These are phyloP conservation scores for Diaporthe citri DNA, from an alignment of 2,329 filamentous ascomycete genomes.

Conservation along the genomic window DNA sequence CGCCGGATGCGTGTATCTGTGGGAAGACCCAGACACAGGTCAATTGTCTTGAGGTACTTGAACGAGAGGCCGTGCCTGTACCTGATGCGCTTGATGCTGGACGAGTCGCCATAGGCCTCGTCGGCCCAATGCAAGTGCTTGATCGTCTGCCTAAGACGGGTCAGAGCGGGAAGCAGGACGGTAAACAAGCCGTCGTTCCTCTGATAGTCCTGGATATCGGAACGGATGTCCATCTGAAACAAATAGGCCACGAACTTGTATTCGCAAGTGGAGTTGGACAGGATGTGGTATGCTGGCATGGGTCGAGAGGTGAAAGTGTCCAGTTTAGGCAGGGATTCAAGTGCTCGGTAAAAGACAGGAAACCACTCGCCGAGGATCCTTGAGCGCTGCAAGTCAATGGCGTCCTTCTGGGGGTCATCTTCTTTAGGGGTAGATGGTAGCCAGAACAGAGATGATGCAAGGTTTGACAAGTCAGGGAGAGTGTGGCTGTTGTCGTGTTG, in stretches of 20 bases:
- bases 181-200: slow-evolving; percentile 4
- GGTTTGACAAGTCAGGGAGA: not conserved
- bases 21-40: not conserved
- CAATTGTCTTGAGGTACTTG: not conserved
- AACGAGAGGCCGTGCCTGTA: not conserved
- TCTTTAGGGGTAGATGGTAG: not conserved
- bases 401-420: not conserved
- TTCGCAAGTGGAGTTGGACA: not conserved
- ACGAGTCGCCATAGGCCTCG: not conserved
- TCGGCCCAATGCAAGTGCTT: not conserved
- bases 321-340: not conserved
- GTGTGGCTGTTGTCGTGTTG: not conserved
- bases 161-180: not conserved
- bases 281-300: not conserved
- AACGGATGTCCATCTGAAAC: not conserved
- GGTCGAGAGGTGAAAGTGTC: not conserved
- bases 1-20: not conserved
- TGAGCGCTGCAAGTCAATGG: not conserved
- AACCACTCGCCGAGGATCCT: not conserved
- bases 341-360: not conserved
- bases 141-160: not conserved
- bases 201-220: not conserved
- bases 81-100: not conserved
- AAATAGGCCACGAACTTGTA: not conserved
- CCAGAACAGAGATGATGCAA: not conserved